Conservation (phyloP, 768 basidiomycete species). For the Mycena sanguinolenta region DNA sequence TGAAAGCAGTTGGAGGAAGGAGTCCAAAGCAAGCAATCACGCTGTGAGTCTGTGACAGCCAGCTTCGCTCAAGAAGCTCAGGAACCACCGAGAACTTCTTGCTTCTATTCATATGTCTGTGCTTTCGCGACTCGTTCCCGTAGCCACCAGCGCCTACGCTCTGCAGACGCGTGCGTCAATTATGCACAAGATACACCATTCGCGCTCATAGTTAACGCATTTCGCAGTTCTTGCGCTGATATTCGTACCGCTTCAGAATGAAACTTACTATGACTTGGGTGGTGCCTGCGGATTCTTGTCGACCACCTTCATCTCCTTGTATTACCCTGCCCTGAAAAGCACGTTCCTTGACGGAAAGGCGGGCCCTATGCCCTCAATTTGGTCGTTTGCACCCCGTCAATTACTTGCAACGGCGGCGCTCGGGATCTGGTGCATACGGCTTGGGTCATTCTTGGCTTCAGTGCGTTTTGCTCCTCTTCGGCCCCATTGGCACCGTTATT, state of each 20-base stretch:
- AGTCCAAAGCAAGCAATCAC: slow-evolving; percentile 10
- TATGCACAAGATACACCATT: not conserved
- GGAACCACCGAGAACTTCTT: too few species aligned
- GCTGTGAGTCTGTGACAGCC: not conserved
- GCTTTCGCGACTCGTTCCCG: slow-evolving; percentile 67
- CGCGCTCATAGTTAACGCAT: slow-evolving; percentile 12
- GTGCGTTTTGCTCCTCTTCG: slow-evolving; percentile 41
- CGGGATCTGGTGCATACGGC: slow-evolving; percentile 70
- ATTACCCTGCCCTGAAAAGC: slow-evolving; percentile 69
- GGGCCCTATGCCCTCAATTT: slow-evolving; percentile 55
- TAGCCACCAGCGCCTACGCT: slow-evolving; percentile 62
- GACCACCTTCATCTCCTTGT: slow-evolving; percentile 70
- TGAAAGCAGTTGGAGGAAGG: not conserved
- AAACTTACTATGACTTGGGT: slow-evolving; percentile 76
- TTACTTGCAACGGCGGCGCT: slow-evolving; percentile 69
- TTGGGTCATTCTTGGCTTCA: slow-evolving; percentile 71
- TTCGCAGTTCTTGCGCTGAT: slow-evolving; percentile 64
- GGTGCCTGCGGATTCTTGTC: slow-evolving; percentile 78
- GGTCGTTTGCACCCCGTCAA: slow-evolving; percentile 71
- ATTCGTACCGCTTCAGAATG: slow-evolving; percentile 75
- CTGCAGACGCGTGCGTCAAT: slow-evolving; percentile 59
- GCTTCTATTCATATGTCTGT: slow-evolving; percentile 52
- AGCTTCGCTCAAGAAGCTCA: too few species aligned
- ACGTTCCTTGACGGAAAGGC: slow-evolving; percentile 58
- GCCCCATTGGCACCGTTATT: not conserved